phyloP scores from a whole-genome alignment of 352 stramenopile species.

The Phytophthora constricta region DNA sequence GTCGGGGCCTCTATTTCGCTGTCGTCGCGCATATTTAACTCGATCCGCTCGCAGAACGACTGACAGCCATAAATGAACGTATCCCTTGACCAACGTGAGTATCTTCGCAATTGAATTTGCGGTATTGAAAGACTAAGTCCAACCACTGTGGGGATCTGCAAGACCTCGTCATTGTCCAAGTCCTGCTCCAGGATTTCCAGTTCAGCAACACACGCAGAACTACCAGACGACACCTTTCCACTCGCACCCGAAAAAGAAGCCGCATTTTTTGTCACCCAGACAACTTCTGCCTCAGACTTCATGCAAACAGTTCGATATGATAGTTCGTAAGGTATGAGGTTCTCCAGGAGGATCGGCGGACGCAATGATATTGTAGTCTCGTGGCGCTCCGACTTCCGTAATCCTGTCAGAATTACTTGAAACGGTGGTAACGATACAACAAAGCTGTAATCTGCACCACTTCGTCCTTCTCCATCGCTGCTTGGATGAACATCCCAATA shows the following conservation, averaged over 20 bases:
- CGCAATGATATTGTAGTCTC: conserved; percentile 77
- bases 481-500: conserved; percentile 76
- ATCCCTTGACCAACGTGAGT: conserved; percentile 59
- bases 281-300: conserved; percentile 72
- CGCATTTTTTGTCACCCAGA: conserved; percentile 67
- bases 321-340: conserved; percentile 76
- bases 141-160: conserved; percentile 65
- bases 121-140: conserved; percentile 78
- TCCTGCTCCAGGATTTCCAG: conserved; percentile 72
- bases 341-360: conserved; percentile 76
- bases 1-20: conserved; percentile 28
- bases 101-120: conserved; percentile 59
- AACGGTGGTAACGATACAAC: conserved; percentile 67
- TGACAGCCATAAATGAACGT: conserved; percentile 76
- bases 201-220: conserved; percentile 63
- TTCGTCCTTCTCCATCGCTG: conserved; percentile 1
- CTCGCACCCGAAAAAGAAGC: conserved; percentile 70
- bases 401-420: conserved; percentile 75
- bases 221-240: conserved; percentile 63
- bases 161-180: conserved; percentile 34
- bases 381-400: conserved; percentile 78
- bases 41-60: conserved; percentile 71
- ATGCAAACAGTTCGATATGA: conserved; percentile 79
- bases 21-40: conserved; percentile 60
- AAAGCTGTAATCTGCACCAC: conserved; percentile 36